Percentiles rank a stretch among this genome's conserved stretches.
phyloP scores from a whole-genome alignment of 1,139 yeast genomes.

The Suzukiozyma palmioleophila region DNA sequence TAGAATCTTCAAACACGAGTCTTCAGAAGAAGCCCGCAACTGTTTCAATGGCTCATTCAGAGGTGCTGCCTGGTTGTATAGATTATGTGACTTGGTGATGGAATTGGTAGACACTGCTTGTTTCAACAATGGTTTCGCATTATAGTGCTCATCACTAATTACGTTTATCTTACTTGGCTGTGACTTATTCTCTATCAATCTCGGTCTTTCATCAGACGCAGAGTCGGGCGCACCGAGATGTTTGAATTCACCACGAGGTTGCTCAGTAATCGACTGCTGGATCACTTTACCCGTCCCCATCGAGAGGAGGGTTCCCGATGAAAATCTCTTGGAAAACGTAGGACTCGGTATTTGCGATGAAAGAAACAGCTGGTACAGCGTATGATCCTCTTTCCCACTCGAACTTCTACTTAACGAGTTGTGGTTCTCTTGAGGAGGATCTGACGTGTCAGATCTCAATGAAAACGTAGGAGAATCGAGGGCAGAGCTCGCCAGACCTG shows the following conservation, averaged over 20 bases:
- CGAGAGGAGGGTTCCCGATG: constrained; percentile 36
- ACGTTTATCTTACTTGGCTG: constrained; percentile 1
- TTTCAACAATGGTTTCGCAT: constrained; percentile 1
- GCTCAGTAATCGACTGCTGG: constrained; percentile 24
- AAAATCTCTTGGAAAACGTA: constrained; percentile 33
- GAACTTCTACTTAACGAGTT: constrained; percentile 8
- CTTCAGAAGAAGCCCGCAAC: constrained; percentile 83
- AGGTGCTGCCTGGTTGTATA: constrained; percentile 5
- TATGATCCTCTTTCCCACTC: constrained; percentile 10
- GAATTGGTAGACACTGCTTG: not conserved
- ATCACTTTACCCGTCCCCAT: constrained; percentile 42
- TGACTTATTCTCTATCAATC: constrained; percentile 30
- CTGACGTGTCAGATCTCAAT: constrained; percentile 1
- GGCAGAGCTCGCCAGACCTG: constrained; percentile 25
- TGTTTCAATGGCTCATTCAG: constrained; percentile 73
- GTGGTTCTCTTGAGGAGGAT: not conserved
- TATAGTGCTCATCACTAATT: not conserved
- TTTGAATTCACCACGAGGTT: constrained; percentile 1
- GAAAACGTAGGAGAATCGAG: constrained; percentile 28
- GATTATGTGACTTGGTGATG: constrained; percentile 1
- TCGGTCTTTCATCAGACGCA: constrained; percentile 18
- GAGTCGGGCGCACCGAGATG: not conserved
- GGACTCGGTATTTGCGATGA: constrained; percentile 30
- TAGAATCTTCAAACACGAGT: constrained; percentile 83
- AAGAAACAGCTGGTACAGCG: constrained; percentile 2